Conservation (phyloP, 164 flowering plant genomes). For the Dillenia suffruticosa region DNA sequence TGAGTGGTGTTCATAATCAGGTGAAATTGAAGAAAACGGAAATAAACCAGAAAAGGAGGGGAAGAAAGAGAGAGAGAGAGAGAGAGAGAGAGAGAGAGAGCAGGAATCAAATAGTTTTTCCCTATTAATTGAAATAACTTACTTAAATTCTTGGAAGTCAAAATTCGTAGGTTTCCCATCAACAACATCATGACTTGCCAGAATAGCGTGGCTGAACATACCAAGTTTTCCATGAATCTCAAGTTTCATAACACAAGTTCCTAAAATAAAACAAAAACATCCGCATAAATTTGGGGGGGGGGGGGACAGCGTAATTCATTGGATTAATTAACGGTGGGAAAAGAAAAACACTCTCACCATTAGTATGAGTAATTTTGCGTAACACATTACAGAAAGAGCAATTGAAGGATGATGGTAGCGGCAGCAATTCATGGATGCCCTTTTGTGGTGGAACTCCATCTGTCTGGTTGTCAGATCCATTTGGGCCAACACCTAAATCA, state of each 20-base stretch:
- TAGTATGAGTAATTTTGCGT: not conserved
- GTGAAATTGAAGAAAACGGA: too few relatives aligned
- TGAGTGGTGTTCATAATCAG: too few relatives aligned
- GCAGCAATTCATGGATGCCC: not conserved
- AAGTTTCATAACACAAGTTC: not conserved
- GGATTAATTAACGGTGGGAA: not conserved
- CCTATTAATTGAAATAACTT: not conserved
- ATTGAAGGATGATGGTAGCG: not conserved
- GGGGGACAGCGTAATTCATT: too few relatives aligned
- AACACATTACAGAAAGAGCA: constrained; percentile 3
- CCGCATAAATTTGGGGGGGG: too few relatives aligned
- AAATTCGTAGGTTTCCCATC: not conserved
- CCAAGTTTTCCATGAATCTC: constrained; percentile 3
- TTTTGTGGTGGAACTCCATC: not conserved
- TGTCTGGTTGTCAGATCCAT: not conserved
- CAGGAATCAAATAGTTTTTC: not conserved
- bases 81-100: too few relatives aligned
- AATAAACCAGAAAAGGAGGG: not conserved
- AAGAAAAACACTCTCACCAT: not conserved
- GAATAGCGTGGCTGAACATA: not conserved
- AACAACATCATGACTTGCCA: not conserved
- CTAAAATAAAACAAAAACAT: not conserved
- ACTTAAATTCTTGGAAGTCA: not conserved
- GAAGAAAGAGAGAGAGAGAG: too few relatives aligned
- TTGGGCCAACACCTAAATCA: too few relatives aligned